These are phyloP conservation scores for Suhomyces kunorum DNA, from an alignment of 1,139 yeast genomes.

Conservation along the genomic window DNA sequence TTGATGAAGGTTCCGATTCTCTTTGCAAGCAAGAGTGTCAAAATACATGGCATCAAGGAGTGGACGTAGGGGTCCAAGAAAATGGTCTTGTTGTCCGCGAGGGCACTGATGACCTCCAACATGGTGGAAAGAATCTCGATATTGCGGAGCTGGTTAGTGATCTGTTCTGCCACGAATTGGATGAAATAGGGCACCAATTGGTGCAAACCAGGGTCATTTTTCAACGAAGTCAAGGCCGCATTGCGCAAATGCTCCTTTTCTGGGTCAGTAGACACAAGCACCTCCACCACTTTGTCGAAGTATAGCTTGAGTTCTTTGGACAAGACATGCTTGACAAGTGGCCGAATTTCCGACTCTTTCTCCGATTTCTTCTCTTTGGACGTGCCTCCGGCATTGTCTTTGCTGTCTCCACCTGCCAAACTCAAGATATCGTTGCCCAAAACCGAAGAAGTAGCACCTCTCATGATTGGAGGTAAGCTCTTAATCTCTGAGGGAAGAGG, in stretches of 20 bases:
- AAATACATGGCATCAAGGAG: conserved; percentile 91
- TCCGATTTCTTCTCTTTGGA: conserved; percentile 38
- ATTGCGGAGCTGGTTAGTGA: conserved; percentile 82
- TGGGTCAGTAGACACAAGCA: conserved; percentile 61
- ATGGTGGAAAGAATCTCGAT: conserved; percentile 77
- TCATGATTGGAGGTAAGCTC: conserved; percentile 60
- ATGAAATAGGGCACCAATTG: conserved; percentile 95
- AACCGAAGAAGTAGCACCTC: conserved; percentile 66
- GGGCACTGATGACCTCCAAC: conserved; percentile 85
- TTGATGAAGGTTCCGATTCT: conserved; percentile 67
- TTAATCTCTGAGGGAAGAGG: conserved; percentile 80
- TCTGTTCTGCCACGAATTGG: conserved; percentile 94
- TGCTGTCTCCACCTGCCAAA: conserved; percentile 23
- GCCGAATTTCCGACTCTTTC: conserved; percentile 78
- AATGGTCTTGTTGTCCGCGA: conserved; percentile 80
- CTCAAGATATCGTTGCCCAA: conserved; percentile 45
- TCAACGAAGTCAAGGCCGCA: conserved; percentile 81
- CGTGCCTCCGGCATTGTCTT: conserved; percentile 17
- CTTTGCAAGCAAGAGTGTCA: conserved; percentile 86
- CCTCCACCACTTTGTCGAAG: conserved; percentile 87
- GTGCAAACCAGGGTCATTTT: conserved; percentile 94
- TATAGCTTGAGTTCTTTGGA: conserved; percentile 92
- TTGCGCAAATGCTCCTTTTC: conserved; percentile 62
- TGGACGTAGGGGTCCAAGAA: conserved; percentile 96
- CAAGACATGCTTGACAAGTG: conserved; percentile 93